These are phyloP conservation scores for Yamadazyma atmosphaerica DNA, from an alignment of 1,139 yeast genomes.

Conservation along the genomic window DNA sequence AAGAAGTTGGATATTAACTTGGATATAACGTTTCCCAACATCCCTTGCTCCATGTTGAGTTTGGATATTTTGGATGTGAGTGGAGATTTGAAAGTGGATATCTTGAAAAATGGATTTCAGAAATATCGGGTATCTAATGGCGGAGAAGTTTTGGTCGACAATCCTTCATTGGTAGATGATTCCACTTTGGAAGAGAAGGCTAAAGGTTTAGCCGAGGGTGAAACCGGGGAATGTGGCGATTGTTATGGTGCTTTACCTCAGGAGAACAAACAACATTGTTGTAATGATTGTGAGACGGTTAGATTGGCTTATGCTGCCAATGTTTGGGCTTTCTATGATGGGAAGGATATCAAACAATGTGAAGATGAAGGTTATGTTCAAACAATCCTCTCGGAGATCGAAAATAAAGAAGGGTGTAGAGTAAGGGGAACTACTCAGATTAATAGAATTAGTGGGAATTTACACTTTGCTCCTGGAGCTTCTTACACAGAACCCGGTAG, in stretches of 20 bases:
- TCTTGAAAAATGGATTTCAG: conserved; percentile 67
- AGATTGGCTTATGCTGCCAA: conserved; percentile 71
- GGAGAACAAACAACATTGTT: conserved; percentile 62
- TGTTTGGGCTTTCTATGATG: conserved; percentile 91
- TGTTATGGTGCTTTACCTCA: conserved; percentile 87
- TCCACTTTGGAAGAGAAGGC: conserved; percentile 34
- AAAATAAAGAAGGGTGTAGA: conserved; percentile 77
- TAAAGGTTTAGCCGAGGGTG: conserved; percentile 38
- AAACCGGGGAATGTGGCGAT: conserved; percentile 66
- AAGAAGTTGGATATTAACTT: conserved; percentile 73
- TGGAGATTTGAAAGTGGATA: conserved; percentile 79
- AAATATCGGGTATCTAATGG: conserved; percentile 50
- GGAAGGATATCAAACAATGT: conserved; percentile 84
- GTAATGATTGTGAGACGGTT: conserved; percentile 85
- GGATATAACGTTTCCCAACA: conserved; percentile 76
- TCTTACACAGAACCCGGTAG: conserved; percentile 53
- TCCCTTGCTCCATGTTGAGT: conserved; percentile 73
- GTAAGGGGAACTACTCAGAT: conserved; percentile 76
- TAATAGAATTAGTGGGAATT: conserved; percentile 84
- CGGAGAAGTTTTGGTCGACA: conserved; percentile 31
- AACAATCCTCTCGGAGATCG: conserved; percentile 54
- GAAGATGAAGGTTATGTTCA: conserved; percentile 82
- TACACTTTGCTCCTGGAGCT: conserved; percentile 95
- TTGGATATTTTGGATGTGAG: conserved; percentile 69
- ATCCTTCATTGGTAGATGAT: conserved; percentile 28